Conservation (phyloP, 176 grass and related monocot genomes). For the Triticum urartu region DNA sequence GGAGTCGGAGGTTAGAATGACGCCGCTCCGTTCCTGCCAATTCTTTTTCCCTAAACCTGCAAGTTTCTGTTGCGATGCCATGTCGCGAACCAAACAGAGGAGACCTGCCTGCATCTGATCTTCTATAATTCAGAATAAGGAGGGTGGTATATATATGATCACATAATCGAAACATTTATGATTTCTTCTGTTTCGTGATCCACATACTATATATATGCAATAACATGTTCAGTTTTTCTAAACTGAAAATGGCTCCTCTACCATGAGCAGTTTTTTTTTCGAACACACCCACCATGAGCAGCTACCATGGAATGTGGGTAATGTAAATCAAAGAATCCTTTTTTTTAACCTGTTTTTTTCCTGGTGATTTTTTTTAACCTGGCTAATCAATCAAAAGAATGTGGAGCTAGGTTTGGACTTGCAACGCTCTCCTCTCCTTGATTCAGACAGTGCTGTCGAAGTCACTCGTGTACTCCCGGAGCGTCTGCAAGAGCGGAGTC, state of each 20-base stretch:
- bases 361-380: too few relatives aligned
- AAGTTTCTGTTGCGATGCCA: slow-evolving; percentile 34
- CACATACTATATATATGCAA: too few relatives aligned
- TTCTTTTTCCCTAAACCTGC: slow-evolving; percentile 24
- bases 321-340: background rate
- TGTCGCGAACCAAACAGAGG: background rate
- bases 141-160: too few relatives aligned
- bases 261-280: background rate
- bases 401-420: background rate
- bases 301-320: background rate
- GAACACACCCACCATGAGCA: too few relatives aligned
- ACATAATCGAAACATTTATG: too few relatives aligned
- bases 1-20: slow-evolving; percentile 28
- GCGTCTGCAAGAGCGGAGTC: slow-evolving; percentile 37
- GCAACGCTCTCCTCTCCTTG: background rate
- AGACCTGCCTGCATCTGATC: too few relatives aligned
- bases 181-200: too few relatives aligned
- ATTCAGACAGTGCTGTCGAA: slow-evolving; percentile 50
- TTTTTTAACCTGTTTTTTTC: too few relatives aligned
- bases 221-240: background rate
- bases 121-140: too few relatives aligned
- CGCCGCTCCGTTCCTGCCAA: slow-evolving; percentile 37
- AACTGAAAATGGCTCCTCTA: background rate
- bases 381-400: background rate
- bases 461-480: background rate